Evolutionary conservation across 2,329 filamentous ascomycete genomes (phyloP), one percentile per base, ranked within the genome.

Genomic region (Pyrenophora graminea): DNA sequence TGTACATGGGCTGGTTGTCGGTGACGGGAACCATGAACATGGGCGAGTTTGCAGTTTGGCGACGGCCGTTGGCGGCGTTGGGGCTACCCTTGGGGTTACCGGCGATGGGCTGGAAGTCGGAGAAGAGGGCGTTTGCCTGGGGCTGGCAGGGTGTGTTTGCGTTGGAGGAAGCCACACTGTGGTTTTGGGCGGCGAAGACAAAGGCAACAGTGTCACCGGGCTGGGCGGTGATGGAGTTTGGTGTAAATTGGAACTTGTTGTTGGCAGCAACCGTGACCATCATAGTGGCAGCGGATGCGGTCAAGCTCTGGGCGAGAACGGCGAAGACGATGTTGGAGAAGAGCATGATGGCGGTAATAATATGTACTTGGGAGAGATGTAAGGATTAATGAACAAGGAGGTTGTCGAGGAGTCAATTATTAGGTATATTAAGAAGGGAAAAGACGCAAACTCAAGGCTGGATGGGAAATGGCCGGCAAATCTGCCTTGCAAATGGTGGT

Each of bases 1-100:
- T 75, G 88, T 89, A 92, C 62, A 91, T 79, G 30, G 89, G 89
- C 27, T 80, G 84, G 40, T 80, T 84, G 45, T 67, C 61, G 23
- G 54, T 58, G 47, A 68, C 45, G 27, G 62, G 62, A 7, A 68
- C 56, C 56, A 62, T 67, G 58, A 68, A 68, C 54, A 53, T 63
- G 25, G 64, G 66, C 3, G 50, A 63, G 23, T 60, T 64, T 37
- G 51, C 56, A 15, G 55, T 46, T 44, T 64, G 62, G 48, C 61
- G 63, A 27, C 51, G 56, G 8, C 51, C 51, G 47, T 55, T 55
- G 19, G 41, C 48, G 10, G 41, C 48, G n/a, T 54, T 58, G 32
- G 52, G 57, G n/a, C 50, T 61, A 2, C 42, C 52, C 9, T 59
- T 62, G 32, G 52, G 51, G 27, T 32, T 33, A 38, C 31, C 42